A percentile compares a stretch with the other conserved stretches of the same genome.
Evolutionary conservation across 768 basidiomycete genomes (phyloP).

Genomic region (Leucogyrophana mollusca): DNA sequence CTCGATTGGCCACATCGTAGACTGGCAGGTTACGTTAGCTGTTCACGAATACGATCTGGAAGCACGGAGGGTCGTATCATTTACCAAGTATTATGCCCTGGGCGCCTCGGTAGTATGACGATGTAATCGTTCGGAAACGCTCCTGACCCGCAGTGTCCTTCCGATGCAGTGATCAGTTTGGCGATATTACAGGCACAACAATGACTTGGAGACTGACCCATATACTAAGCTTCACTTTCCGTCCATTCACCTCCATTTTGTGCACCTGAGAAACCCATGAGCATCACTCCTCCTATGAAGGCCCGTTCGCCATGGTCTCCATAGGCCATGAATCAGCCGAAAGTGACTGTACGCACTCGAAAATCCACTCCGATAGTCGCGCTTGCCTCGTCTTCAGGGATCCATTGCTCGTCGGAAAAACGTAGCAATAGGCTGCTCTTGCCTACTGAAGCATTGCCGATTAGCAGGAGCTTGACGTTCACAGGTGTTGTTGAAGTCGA

Average conservation of each 20-base stretch:
- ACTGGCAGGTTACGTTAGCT: constrained; percentile 61
- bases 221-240: constrained; percentile 90
- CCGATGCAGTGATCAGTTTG: not conserved
- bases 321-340: no score
- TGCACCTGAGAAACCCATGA: constrained; percentile 55
- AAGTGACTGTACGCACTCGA: constrained; percentile 50
- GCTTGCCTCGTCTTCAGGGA: constrained; percentile 86
- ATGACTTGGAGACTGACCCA: constrained; percentile 65
- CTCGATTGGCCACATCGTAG: constrained; percentile 91
- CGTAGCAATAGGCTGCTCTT: constrained; percentile 88
- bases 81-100: constrained; percentile 79
- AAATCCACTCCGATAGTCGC: constrained; percentile 88
- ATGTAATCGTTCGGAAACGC: constrained; percentile 92
- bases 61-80: no score
- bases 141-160: constrained; percentile 98
- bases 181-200: not conserved
- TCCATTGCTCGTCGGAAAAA: constrained; percentile 97
- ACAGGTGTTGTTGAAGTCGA: constrained; percentile 33
- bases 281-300: not conserved
- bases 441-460: constrained; percentile 89
- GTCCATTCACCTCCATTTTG: constrained; percentile 82
- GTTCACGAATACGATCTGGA: not conserved
- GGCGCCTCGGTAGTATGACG: constrained; percentile 90
- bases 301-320: not conserved
- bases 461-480: constrained; percentile 82